phyloP scores from a whole-genome alignment of 768 basidiomycete genomes.

The Suillus clintonianus region DNA sequence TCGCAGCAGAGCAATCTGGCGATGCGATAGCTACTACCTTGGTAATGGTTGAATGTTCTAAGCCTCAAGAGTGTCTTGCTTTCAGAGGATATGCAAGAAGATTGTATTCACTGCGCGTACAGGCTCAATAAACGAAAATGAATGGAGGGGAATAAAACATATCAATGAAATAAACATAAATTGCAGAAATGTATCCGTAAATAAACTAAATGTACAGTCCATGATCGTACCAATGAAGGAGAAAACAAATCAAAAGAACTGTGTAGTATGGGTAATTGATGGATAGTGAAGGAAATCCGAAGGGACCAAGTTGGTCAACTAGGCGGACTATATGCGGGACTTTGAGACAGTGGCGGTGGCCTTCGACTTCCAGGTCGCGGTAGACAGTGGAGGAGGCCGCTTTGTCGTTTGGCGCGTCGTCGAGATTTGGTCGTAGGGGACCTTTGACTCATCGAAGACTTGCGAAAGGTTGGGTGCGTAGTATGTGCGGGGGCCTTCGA shows the following conservation, averaged over 20 bases:
- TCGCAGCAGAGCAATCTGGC: no score
- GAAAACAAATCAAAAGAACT: neutral
- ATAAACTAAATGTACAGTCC: neutral
- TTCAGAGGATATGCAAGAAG: no score
- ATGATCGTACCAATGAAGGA: neutral
- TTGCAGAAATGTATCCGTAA: neutral
- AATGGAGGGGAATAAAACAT: neutral
- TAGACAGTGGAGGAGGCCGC: neutral
- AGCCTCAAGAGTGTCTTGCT: no score
- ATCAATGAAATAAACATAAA: neutral
- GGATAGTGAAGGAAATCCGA: neutral
- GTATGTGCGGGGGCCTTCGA: no score
- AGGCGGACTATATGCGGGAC: neutral
- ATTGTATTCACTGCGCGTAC: neutral
- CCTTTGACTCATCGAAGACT: neutral
- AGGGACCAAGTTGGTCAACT: neutral
- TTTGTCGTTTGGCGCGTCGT: neutral
- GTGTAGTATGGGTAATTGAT: neutral
- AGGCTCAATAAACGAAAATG: no score
- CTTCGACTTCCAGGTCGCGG: neutral
- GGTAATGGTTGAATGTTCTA: no score
- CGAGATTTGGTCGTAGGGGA: neutral
- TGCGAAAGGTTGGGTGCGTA: no score
- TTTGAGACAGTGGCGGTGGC: neutral
- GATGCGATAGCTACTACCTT: no score